These are phyloP conservation scores for Pseudocohnilembus persalinus DNA, from an alignment of 169 alveolate genomes.

Conservation along the genomic window DNA sequence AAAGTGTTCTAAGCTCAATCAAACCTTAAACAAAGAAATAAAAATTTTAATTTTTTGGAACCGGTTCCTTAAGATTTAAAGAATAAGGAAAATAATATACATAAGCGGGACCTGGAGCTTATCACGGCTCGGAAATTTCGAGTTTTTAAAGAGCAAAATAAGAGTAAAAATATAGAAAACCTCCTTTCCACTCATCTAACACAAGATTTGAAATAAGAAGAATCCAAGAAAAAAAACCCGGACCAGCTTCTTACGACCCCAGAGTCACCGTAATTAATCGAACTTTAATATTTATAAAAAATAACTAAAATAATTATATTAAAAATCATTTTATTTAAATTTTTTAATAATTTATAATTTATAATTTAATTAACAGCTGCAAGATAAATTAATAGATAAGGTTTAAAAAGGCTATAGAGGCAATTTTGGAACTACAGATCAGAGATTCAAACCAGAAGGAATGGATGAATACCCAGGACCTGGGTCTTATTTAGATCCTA, in stretches of 20 bases:
- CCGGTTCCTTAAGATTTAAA: neutral
- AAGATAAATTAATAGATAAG: constrained; percentile 17
- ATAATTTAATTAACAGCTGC: neutral
- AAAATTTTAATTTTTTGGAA: constrained; percentile 27
- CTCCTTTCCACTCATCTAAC: constrained; percentile 13
- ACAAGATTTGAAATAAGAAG: constrained; percentile 18
- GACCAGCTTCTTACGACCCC: constrained; percentile 25
- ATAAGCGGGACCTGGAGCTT: constrained; percentile 22
- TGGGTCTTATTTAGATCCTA: constrained; percentile 18
- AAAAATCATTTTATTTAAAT: no score
- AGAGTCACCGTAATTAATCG: constrained; percentile 3
- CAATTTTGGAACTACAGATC: constrained; percentile 18
- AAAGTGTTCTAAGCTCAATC: neutral
- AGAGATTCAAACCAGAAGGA: constrained; percentile 9
- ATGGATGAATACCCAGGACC: constrained; percentile 12
- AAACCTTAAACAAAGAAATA: constrained; percentile 1
- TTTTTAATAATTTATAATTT: no score
- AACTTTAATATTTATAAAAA: neutral
- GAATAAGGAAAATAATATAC: neutral
- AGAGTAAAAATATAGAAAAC: constrained; percentile 8
- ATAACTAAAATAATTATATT: no score
- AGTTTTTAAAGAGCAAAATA: neutral
- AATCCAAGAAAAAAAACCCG: constrained; percentile 22
- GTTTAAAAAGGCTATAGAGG: constrained; percentile 31
- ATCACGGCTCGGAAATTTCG: neutral